Base-by-base conservation (phyloP, 176 grass and related monocot species). In the Rhynchospora pubera region DNA sequence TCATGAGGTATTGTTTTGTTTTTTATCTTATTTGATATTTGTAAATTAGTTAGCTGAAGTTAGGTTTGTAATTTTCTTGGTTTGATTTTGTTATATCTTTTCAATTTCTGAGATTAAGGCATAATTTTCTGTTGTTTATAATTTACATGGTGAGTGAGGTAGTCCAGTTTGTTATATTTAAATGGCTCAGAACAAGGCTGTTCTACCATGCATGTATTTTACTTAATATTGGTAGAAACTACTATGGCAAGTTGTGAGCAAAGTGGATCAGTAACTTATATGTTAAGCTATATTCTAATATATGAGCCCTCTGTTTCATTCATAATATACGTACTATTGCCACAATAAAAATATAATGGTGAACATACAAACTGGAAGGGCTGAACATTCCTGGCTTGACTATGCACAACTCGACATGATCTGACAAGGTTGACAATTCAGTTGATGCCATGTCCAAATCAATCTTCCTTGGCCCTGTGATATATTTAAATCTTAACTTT, bases 1-100 rank as follows among this genome's bases (percentile, higher is more conserved):
- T 39, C 96, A 99, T 67, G 96, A 99, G 92, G 96, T 98, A 70
- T 74, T 18, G 4, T 71, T 24, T 47, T 48, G 7, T 39, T 30
- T 18, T 71, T 83, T 18, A n/a, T 69, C 3, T 24, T 39, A 45
- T 14, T 10, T 53, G 24, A 5, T 6, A 28, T 76, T 15, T 76
- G 72, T 52, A 52, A 53, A 53, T 75, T 52, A 11, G 7, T 26
- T 53, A 19, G 6, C 22, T 52, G 19, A 46, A 73, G 45, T 30
- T 75, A 44, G 19, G 6, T 75, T 26, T 42, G 51, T 6, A 45
- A 2, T 14, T 74, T 23, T 24, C 12, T 28, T 74, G 70, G 46
- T 23, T 23, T 2, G 70, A 21, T 74, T 13, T 74, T 26, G 9
- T 74, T 50, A 26, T 24, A 14, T 51, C 0, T 26, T 50, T 24